Percentiles rank a stretch among this genome's conserved stretches.
These are phyloP conservation scores for Entoloma clypeatum DNA, from an alignment of 1,284 basidiomycete species.

Conservation along the genomic window DNA sequence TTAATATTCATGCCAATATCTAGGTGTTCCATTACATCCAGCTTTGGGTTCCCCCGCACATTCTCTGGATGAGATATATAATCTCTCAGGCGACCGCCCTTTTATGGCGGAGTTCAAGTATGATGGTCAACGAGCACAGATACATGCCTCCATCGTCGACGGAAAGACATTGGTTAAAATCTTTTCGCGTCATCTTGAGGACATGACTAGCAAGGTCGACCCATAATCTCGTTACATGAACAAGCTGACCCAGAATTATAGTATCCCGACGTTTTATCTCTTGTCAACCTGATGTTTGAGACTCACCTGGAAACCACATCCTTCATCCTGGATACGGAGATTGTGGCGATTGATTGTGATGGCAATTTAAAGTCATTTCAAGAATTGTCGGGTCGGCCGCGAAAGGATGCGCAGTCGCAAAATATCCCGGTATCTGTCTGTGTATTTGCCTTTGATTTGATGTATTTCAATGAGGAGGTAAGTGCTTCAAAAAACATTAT, in stretches of 20 bases:
- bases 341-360: slow-evolving; percentile 70
- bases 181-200: slow-evolving; percentile 88
- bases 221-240: too few species aligned
- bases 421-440: slow-evolving; percentile 84
- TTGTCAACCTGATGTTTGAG: slow-evolving; percentile 50
- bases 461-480: slow-evolving; percentile 82
- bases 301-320: slow-evolving; percentile 49
- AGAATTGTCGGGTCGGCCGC: slow-evolving; percentile 79
- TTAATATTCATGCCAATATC: slow-evolving; percentile 1
- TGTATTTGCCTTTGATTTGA: slow-evolving; percentile 88
- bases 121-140: slow-evolving; percentile 86
- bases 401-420: slow-evolving; percentile 79
- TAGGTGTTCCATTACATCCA: slow-evolving; percentile 68
- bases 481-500: slow-evolving; percentile 17
- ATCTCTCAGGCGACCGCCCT: slow-evolving; percentile 59
- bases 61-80: slow-evolving; percentile 81
- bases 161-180: slow-evolving; percentile 55
- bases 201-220: slow-evolving; percentile 82
- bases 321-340: slow-evolving; percentile 83
- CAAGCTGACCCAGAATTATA: slow-evolving; percentile 42
- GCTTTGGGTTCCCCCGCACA: slow-evolving; percentile 82
- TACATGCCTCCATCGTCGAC: slow-evolving; percentile 58
- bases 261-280: slow-evolving; percentile 83
- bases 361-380: slow-evolving; percentile 79
- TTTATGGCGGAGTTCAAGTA: slow-evolving; percentile 85